Evolutionary conservation across 129 eudicot species (phyloP), one percentile per base, ranked within the genome.

Genomic region (Pittosporum tobira): DNA sequence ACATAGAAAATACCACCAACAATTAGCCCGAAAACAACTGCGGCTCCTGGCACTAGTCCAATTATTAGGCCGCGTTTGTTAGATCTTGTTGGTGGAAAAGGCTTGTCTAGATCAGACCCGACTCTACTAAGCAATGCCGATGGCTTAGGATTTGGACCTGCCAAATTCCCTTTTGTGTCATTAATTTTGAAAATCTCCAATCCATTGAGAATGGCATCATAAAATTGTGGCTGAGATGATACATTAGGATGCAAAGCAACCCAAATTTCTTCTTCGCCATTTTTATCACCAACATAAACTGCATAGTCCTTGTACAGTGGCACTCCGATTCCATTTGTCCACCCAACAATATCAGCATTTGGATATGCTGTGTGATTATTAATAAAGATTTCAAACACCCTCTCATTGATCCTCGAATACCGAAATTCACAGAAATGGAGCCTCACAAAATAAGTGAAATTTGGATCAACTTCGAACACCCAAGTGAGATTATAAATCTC

Each of bases 401-500:
- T 62, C 22, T 71, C 52, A 50, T 51, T 37, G 16, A 4, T 20
- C 60, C 5, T 63, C 0, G 65, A 27, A 10, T 50, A 38, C 9
- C 34, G 5, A 55, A 50, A 70, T 48, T 78, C 86, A 60, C 94
- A 84, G 59, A 84, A 80, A 70, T 84, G 85, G 26, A 84, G 59
- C 70, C 94, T 72, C 75, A 77, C 26, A 38, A 62, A 40, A 65
- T 84, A 84, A 5, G 69, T 51, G 62, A 71, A 84, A 21, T 77
- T 73, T 0, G 73, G 64, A 69, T 84, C 94, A 38, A 84, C 76
- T 0, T 65, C 37, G 29, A 84, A 75, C 10, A 45, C 44, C 94
- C 94, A 81, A 4, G 87, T 76, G 6, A 81, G 68, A 38, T 76
- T 81, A 27, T 44, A 80, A 16, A 38, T 59, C 27, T 47, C 1